Evolutionary conservation across 2,329 filamentous ascomycete genomes (phyloP), one percentile per base, ranked within the genome.

Genomic region (Alternaria atra): DNA sequence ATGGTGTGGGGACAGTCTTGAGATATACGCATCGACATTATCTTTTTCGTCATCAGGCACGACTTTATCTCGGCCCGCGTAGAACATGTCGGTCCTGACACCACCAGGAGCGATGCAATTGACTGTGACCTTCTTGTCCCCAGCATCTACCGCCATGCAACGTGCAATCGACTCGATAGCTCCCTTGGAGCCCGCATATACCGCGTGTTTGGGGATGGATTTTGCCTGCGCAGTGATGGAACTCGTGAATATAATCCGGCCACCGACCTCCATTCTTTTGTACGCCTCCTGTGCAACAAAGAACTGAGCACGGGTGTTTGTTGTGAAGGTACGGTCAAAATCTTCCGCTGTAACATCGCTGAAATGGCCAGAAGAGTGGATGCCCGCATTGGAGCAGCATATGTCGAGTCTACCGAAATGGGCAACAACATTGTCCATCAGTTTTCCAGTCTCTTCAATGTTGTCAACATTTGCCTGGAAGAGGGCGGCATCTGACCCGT

Each of bases 41-140:
- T 54, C 57, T 12, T 59, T 42, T 6, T 51, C 30, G 10, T 75
- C 82, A 42, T 80, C 79, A 6, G 81, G 81, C 46, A 83, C 82
- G 67, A 82, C 80, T 60, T 77, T 76, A 69, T 78, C 77, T 27
- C 86, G 83, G 77, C 89, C 89, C 76, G 86, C 84, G 63, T 88
- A 82, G 80, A 89, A 91, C 90, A 92, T 92, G 77, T 92, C 90
- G 50, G 84, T 88, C 84, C 90, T 89, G 80, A 90, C 87, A 47
- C 89, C 89, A 59, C 89, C 89, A 2, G 89, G 89, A 3, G 89
- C 89, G 58, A 91, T 87, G 65, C 87, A 88, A 71, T 91, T 91
- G 79, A 89, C 88, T 0, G 89, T 91, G 73, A 91, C 88, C 57
- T 86, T 84, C 74, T 85, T 85, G 65, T 81, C 82, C 61, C 89